These are phyloP conservation scores for Xylaria palmicola DNA, from an alignment of 495 filamentous ascomycete genomes.

Conservation along the genomic window DNA sequence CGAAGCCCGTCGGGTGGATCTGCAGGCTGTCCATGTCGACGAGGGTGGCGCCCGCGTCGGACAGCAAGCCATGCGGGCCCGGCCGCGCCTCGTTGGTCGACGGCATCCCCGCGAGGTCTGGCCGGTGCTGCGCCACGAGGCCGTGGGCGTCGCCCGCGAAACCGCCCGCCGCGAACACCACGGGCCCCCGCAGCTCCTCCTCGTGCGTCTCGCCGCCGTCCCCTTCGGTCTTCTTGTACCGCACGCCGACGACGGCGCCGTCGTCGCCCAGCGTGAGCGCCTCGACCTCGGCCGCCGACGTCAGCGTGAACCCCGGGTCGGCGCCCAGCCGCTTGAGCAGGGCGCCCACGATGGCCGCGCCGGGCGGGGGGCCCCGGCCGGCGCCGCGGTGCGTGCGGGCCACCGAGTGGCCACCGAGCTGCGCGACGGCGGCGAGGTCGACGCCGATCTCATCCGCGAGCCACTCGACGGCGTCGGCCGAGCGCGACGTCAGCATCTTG, in stretches of 20 bases:
- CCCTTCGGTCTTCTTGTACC: no score
- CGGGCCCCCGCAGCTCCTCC: constrained; percentile 49
- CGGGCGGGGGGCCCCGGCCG: constrained; percentile 51
- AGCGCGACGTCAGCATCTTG: constrained; percentile 37
- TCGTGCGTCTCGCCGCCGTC: constrained; percentile 22
- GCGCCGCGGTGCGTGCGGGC: constrained; percentile 56
- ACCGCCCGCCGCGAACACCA: constrained; percentile 57
- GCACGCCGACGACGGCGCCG: constrained; percentile 34
- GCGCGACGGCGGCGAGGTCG: constrained; percentile 53
- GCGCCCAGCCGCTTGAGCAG: constrained; percentile 45
- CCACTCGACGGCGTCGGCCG: constrained; percentile 49
- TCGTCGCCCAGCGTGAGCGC: constrained; percentile 36
- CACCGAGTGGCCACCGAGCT: constrained; percentile 52
- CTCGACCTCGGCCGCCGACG: constrained; percentile 45
- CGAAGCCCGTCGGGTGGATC: constrained; percentile 68
- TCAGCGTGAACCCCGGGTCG: constrained; percentile 44
- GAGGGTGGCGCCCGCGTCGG: constrained; percentile 46
- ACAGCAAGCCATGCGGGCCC: constrained; percentile 48
- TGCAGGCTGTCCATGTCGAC: constrained; percentile 61
- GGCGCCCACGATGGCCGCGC: constrained; percentile 51
- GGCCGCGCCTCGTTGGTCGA: constrained; percentile 59
- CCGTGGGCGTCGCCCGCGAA: constrained; percentile 59
- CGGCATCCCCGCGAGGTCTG: constrained; percentile 54
- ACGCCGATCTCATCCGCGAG: constrained; percentile 50
- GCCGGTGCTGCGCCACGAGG: constrained; percentile 51